Base-by-base conservation (phyloP, 2,329 filamentous ascomycete genomes). In the Ophiobolus disseminans region DNA sequence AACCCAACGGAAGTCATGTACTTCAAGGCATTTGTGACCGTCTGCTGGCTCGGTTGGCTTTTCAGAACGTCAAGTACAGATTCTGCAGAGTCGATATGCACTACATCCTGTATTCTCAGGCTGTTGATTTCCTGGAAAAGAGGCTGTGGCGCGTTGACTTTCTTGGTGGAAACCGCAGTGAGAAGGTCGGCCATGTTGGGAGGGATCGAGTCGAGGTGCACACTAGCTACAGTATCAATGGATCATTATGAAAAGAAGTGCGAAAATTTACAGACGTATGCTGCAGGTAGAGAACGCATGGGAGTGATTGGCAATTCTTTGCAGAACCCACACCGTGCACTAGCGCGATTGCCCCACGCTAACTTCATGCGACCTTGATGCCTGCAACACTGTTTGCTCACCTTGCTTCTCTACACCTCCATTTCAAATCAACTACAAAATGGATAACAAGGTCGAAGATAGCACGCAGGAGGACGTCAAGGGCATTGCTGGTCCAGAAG, bases 31-130 rank as follows among this genome's bases (percentile, higher is more conserved):
- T 74, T 72, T 5, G 79, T 70, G 1, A 91, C 73, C 2, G 76
- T 75, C 8, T 83, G 79, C 55, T 85, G 81, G 60, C 82, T 80
- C 3, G 88, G 88, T 58, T 90, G 82, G 31, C 73, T 78, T 53
- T 80, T 85, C 10, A 91, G 73, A 2, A 77, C 74, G 31, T 85
- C 78, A n/a, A 90, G 71, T 8, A 80, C 83, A 50, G 85, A 82
- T 30, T 73, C 64, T 19, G 76, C 63, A 9, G 73, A 68, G 17
- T 63, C 50, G 22, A 73, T 51, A 10, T 31, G 19, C 34, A 55
- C 32, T 30, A 43, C 36, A 39, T 60, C 50, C 40, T 50, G 54
- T 22, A 52, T 48, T 22, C 44, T 49, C 35, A 50, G 32, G 28
- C 30, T 45, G 14, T 55, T 45, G n/a, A 58, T 45, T 23, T 63